Evolutionary conservation across 2,329 filamentous ascomycete species (phyloP).

Genomic region (Teratosphaeria nubilosa): DNA sequence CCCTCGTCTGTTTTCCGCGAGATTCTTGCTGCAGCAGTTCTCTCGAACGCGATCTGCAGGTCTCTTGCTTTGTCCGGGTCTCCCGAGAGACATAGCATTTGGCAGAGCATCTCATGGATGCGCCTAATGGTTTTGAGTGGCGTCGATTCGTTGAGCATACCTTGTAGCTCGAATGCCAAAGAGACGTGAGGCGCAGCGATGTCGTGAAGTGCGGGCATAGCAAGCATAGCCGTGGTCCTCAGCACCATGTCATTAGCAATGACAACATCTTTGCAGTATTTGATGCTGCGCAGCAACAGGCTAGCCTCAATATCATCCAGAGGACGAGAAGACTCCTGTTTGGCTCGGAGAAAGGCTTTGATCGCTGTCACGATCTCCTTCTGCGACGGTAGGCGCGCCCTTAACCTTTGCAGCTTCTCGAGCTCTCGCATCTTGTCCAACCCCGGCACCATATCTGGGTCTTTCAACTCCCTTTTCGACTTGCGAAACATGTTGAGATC

Average conservation of each 20-base stretch:
- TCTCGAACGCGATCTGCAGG: background rate
- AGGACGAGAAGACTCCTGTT: constrained; percentile 33
- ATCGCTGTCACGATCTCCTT: constrained; percentile 58
- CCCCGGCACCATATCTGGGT: constrained; percentile 58
- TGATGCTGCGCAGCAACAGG: constrained; percentile 49
- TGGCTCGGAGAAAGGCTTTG: constrained; percentile 47
- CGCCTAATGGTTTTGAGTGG: background rate
- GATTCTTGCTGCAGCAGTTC: background rate
- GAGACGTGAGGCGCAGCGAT: background rate
- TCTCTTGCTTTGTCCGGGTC: background rate
- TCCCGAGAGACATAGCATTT: background rate
- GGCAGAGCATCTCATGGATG: background rate
- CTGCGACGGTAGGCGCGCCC: constrained; percentile 53
- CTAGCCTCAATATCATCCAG: constrained; percentile 59
- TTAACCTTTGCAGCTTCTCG: constrained; percentile 51
- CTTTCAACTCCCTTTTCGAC: constrained; percentile 47
- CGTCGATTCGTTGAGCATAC: background rate
- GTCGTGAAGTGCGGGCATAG: background rate
- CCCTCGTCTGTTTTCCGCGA: background rate
- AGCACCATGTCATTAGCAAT: background rate
- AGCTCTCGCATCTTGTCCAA: constrained; percentile 62
- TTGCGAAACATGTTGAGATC: constrained; percentile 47
- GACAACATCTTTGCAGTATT: constrained; percentile 40
- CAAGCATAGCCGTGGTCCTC: background rate
- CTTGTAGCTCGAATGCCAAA: background rate